These are phyloP conservation scores for Alopecurus myosuroides DNA, from an alignment of 176 grass and related monocot genomes.

Conservation along the genomic window DNA sequence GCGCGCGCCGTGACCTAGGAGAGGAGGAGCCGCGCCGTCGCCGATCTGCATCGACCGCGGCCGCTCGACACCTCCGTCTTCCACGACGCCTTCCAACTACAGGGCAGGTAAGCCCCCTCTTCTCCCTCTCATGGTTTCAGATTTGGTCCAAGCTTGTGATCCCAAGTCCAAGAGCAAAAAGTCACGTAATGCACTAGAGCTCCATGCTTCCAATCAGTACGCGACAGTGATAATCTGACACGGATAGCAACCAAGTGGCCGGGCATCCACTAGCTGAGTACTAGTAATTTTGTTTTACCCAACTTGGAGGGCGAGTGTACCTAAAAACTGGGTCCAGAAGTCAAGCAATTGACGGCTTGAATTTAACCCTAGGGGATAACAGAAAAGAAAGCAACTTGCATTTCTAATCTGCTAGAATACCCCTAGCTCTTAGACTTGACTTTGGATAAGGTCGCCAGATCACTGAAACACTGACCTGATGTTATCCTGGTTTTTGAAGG, in stretches of 20 bases:
- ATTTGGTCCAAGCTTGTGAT: too few relatives aligned
- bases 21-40: too few relatives aligned
- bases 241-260: background rate
- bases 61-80: too few relatives aligned
- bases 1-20: too few relatives aligned
- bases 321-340: background rate
- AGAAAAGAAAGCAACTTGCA: background rate
- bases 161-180: too few relatives aligned
- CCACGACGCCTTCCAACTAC: too few relatives aligned
- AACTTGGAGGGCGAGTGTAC: background rate
- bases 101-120: too few relatives aligned
- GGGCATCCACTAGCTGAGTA: background rate
- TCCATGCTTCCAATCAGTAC: background rate
- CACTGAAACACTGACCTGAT: slow-evolving; percentile 1
- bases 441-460: background rate
- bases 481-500: background rate
- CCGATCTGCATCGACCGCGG: too few relatives aligned
- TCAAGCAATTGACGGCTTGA: background rate
- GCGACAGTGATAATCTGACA: background rate
- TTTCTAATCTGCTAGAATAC: background rate
- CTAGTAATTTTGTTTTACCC: background rate
- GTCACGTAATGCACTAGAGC: background rate
- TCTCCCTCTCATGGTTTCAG: too few relatives aligned
- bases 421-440: background rate
- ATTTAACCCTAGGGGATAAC: background rate